A percentile compares a stretch with the other conserved stretches of the same genome.
Evolutionary conservation across 768 basidiomycete genomes (phyloP).

Genomic region (Suillus lakei): DNA sequence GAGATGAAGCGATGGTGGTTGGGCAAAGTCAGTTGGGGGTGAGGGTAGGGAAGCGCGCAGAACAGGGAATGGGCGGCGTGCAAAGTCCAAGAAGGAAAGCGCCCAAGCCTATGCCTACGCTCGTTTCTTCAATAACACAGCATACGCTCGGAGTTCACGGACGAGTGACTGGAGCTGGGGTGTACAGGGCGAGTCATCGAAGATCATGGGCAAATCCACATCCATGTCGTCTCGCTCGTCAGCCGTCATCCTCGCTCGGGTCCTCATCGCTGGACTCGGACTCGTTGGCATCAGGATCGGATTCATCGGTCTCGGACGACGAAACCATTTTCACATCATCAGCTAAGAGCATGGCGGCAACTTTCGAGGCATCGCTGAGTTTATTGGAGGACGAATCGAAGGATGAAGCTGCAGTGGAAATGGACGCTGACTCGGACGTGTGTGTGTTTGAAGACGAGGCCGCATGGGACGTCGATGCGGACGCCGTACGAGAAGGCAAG

Average conservation of each 20-base stretch:
- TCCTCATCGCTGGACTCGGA: background rate
- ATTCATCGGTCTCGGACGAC: conserved; percentile 6
- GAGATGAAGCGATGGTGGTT: background rate
- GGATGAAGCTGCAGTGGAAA: background rate
- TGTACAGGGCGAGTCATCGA: conserved; percentile 25
- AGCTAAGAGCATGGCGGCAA: background rate
- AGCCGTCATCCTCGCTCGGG: conserved; percentile 1
- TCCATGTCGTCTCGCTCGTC: conserved; percentile 13
- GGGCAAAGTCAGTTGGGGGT: background rate
- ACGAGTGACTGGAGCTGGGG: conserved; percentile 51
- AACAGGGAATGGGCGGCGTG: background rate
- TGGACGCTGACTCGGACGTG: background rate
- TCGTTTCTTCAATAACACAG: conserved; percentile 38
- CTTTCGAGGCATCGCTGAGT: background rate
- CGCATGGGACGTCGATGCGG: background rate
- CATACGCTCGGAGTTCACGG: conserved; percentile 61
- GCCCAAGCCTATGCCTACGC: background rate
- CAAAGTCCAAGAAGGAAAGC: conserved; percentile 2
- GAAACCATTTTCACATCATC: conserved; percentile 13
- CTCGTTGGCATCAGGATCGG: no score
- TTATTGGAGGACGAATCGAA: background rate
- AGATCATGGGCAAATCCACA: conserved; percentile 10
- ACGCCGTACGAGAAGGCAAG: background rate
- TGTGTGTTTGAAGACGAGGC: background rate
- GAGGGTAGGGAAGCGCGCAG: background rate